Base-by-base conservation (phyloP, 2,329 filamentous ascomycete species). In the Epichloe gansuensis region DNA sequence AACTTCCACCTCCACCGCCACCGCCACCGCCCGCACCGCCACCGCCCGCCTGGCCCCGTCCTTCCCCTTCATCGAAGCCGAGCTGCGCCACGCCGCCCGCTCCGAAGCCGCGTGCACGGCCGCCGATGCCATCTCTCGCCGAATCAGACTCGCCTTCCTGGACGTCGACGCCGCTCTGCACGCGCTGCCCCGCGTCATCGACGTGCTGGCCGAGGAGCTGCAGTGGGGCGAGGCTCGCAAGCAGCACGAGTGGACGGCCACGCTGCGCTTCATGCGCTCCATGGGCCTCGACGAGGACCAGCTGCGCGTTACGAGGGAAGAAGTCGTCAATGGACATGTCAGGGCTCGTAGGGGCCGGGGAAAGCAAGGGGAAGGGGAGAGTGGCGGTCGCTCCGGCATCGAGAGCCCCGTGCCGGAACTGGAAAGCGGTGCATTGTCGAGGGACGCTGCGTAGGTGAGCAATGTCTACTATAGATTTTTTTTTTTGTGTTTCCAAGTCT, bases 91-190 rank as follows among this genome's bases (percentile, higher is more conserved):
- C 66, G 84, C 82, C 9, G 77, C 86, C 23, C 80, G 82, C 53
- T 77, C 84, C 63, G 85, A 89, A 67, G 83, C 85, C 54, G 85
- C 85, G 2, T 81, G 85, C 65, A 85, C 82, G 3, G 82, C 83
- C 2, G 77, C 83, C 45, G 85, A 89, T 63, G 77, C 87, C 38
- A 75, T 89, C 52, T 81, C 84, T 15, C 80, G 85, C 51, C 75
- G 85, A 52, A 88, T 82, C 43, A 77, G 85, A 51, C 71, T 89
- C 44, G 82, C 85, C n/a, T 89, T 89, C 71, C 69, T 89, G 56
- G 87, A 89, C 65, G 83, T 83, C 1, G 78, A 86, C 62, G 81
- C 81, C 27, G 81, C 84, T 0, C 74, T 88, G 11, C 78, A 84
- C 62, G 78, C 83, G 1, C 74, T 89, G 17, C 84, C 85, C 7